Base-by-base conservation (phyloP, 169 alveolate species). In the Theileria annulata region DNA sequence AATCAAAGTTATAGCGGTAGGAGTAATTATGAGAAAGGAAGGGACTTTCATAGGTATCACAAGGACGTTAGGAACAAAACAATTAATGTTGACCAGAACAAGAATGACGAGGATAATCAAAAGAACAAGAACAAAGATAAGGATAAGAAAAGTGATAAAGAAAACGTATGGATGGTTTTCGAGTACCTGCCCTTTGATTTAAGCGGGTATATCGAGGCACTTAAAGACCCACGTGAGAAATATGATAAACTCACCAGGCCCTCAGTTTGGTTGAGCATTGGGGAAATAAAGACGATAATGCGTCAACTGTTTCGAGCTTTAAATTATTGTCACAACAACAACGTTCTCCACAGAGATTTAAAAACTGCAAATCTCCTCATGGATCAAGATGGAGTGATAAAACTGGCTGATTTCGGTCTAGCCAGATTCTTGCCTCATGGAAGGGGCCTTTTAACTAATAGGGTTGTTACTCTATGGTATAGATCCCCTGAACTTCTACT, bases 381-480 rank as follows among this genome's bases (percentile, higher is more conserved):
- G 56, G 93, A 93, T 67, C 85, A 94, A 58, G 93, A 94, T 28
- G 99, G 99, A 12, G 92, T 92, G 23, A 92, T 96, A 3, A 97
- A 97, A 87, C 71, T 97, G 70, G 99, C 98, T 5, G 99, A 97
- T 87, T 97, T 97, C 86, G 99, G 99, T 0, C 85, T 97, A 49
- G 98, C 99, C 15, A 87, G 98, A 62, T 69, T 86, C 59, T 88
- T 81, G 75, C 80, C 93, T n/a, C 77, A 71, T 21, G 86, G 88
- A 4, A 76, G 89, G 62, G 93, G 93, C 49, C 73, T 83, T 51
- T 94, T 94, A 69, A 97, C 99, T 0, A 96, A 97, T 75, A 87
- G 97, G 78, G 98, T 97, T 5, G 96, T 97, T n/a, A 96, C 99
- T 9, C 89, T 96, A 33, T 97, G 99, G 99, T 97, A 97, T 83